These are phyloP conservation scores for Hypoxylon sp. DNA, from an alignment of 2,329 filamentous ascomycete species.

Conservation along the genomic window DNA sequence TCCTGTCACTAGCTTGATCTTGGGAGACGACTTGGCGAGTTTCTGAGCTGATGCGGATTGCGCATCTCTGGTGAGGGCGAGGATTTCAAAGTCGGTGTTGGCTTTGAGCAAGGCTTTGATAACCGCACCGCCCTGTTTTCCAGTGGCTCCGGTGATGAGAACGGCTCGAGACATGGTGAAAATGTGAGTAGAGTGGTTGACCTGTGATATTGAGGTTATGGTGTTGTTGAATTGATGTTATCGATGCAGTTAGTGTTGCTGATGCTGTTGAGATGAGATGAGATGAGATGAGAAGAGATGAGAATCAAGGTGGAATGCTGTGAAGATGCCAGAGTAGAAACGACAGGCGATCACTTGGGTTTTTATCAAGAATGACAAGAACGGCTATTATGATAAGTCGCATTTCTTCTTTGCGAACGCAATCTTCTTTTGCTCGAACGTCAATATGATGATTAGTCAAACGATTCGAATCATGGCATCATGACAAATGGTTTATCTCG, in stretches of 20 bases:
- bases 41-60: slow-evolving; percentile 62
- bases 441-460: slow-evolving; percentile 27
- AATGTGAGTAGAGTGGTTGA: neutral
- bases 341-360: neutral
- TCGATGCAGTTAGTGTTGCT: neutral
- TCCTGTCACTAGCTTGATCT: slow-evolving; percentile 68
- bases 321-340: neutral
- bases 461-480: slow-evolving; percentile 10
- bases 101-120: slow-evolving; percentile 49
- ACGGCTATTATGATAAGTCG: neutral
- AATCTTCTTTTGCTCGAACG: slow-evolving; percentile 15
- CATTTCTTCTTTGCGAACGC: neutral
- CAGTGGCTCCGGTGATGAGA: slow-evolving; percentile 54
- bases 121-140: slow-evolving; percentile 54
- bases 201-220: neutral
- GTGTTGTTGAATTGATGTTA: neutral
- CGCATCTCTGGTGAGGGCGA: slow-evolving; percentile 70
- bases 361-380: slow-evolving; percentile 16
- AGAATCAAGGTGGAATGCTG: neutral
- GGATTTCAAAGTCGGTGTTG: slow-evolving; percentile 60
- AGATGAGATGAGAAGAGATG: neutral
- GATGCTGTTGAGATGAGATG: neutral
- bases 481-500: slow-evolving; percentile 31
- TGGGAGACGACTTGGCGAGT: slow-evolving; percentile 54
- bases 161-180: slow-evolving; percentile 41